Percentiles rank a stretch among this genome's conserved stretches.
Conservation (phyloP, 2,329 filamentous ascomycete species). For the Chlorencoelia australis region DNA sequence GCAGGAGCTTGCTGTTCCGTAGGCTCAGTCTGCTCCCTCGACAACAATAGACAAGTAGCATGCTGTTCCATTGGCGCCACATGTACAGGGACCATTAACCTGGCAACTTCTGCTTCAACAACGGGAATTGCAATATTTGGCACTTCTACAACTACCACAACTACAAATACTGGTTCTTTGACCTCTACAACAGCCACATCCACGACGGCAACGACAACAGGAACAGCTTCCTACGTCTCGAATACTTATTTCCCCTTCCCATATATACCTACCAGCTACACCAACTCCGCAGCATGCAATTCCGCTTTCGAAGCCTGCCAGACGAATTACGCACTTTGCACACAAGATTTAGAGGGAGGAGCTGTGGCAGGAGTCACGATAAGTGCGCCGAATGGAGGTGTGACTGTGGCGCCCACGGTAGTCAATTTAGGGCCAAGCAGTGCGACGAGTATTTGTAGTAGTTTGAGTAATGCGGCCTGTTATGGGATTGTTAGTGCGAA, state of each 20-base stretch:
- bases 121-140: conserved; percentile 9
- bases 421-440: conserved; percentile 33
- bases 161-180: too few species aligned
- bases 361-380: conserved; percentile 44
- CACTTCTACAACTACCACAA: conserved; percentile 7
- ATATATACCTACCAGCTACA: conserved; percentile 41
- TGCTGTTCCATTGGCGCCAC: conserved; percentile 26
- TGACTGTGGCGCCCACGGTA: conserved; percentile 37
- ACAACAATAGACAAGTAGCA: conserved; percentile 23
- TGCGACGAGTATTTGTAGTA: conserved; percentile 45
- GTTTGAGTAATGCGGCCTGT: conserved; percentile 43
- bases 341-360: conserved; percentile 36
- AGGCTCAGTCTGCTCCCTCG: conserved; percentile 23
- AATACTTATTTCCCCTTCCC: conserved; percentile 53
- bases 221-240: conserved; percentile 40
- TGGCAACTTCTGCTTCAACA: conserved; percentile 10
- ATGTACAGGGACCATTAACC: conserved; percentile 24
- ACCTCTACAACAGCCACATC: conserved; percentile 7
- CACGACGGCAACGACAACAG: conserved; percentile 12
- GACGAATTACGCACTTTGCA: conserved; percentile 43
- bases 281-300: conserved; percentile 40
- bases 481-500: conserved; percentile 23
- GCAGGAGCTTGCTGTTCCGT: conserved; percentile 25
- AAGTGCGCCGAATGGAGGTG: conserved; percentile 41
- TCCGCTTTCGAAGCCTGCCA: conserved; percentile 42